Evolutionary conservation across 2,329 filamentous ascomycete genomes (phyloP).

Genomic region (Acrodontium crateriforme): DNA sequence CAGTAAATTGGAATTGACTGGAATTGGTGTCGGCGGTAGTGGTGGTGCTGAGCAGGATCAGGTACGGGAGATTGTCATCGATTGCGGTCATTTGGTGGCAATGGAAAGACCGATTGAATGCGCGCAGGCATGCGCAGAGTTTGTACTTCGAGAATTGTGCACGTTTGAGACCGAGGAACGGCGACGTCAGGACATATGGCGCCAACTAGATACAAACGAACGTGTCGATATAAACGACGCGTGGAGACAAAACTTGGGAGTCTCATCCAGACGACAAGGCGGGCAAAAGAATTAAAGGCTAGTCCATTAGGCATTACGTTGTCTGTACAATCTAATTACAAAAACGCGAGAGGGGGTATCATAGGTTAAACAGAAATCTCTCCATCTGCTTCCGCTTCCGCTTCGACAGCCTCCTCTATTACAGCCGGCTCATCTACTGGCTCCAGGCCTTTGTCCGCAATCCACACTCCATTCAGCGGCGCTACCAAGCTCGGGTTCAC

Average conservation of each 20-base stretch:
- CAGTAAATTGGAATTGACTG: constrained; percentile 1
- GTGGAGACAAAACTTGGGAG: constrained; percentile 2
- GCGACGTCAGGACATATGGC: not conserved
- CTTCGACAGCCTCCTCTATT: not conserved
- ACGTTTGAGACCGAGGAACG: constrained; percentile 1
- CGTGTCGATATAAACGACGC: constrained; percentile 2
- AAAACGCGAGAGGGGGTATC: too few relatives aligned
- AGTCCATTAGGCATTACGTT: too few relatives aligned
- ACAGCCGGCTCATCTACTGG: not conserved
- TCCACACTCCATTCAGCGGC: constrained; percentile 30
- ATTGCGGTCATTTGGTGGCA: constrained; percentile 4
- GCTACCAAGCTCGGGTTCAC: constrained; percentile 61
- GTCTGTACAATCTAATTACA: too few relatives aligned
- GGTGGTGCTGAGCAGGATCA: constrained; percentile 1
- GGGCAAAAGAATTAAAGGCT: too few relatives aligned
- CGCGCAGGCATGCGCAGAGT: constrained; percentile 1
- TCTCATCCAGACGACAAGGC: not conserved
- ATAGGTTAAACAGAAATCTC: constrained; percentile 3
- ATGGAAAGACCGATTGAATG: constrained; percentile 2
- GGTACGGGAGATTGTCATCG: constrained; percentile 1
- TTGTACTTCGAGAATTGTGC: not conserved
- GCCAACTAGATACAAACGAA: constrained; percentile 1
- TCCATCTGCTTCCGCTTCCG: not conserved
- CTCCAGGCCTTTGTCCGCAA: constrained; percentile 9
- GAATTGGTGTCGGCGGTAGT: constrained; percentile 3